phyloP scores from a whole-genome alignment of 371 early-diverging fungal species.

The Synchytrium microbalum region DNA sequence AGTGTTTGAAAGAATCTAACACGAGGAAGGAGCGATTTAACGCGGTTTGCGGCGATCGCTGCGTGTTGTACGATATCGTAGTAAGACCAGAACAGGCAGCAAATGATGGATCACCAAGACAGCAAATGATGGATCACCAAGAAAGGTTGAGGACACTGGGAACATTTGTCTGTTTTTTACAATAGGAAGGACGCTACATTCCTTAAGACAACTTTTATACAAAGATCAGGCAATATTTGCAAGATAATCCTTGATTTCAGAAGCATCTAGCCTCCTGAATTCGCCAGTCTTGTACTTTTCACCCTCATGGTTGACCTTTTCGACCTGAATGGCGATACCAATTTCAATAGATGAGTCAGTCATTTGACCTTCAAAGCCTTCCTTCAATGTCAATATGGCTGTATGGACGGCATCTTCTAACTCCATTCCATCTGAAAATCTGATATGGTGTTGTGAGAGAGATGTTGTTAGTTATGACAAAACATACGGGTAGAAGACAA shows the following conservation, averaged over 20 bases:
- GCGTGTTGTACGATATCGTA: too few species aligned
- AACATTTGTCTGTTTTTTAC: too few species aligned
- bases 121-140: too few species aligned
- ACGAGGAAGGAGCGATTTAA: too few species aligned
- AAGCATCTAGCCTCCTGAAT: conserved; percentile 67
- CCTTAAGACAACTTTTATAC: too few species aligned
- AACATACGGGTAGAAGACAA: not conserved
- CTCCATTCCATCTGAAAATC: conserved; percentile 71
- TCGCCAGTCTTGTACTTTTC: conserved; percentile 38
- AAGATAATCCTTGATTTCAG: conserved; percentile 90
- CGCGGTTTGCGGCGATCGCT: too few species aligned
- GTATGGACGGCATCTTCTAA: conserved; percentile 98
- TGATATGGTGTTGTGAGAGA: not conserved
- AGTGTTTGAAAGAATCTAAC: too few species aligned
- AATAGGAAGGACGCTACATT: too few species aligned
- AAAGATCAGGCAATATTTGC: conserved; percentile 62
- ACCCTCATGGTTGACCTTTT: conserved; percentile 45
- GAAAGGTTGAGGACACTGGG: too few species aligned
- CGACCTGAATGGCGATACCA: conserved; percentile 58
- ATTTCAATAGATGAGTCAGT: conserved; percentile 89
- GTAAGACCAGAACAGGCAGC: too few species aligned
- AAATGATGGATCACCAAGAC: too few species aligned
- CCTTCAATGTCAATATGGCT: conserved; percentile 94
- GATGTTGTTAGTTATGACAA: too few species aligned
- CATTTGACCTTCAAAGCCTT: conserved; percentile 95